Percentiles rank a stretch among this genome's conserved stretches.
phyloP scores from a whole-genome alignment of 768 basidiomycete genomes.

The Porphyrellus cyaneotinctus region DNA sequence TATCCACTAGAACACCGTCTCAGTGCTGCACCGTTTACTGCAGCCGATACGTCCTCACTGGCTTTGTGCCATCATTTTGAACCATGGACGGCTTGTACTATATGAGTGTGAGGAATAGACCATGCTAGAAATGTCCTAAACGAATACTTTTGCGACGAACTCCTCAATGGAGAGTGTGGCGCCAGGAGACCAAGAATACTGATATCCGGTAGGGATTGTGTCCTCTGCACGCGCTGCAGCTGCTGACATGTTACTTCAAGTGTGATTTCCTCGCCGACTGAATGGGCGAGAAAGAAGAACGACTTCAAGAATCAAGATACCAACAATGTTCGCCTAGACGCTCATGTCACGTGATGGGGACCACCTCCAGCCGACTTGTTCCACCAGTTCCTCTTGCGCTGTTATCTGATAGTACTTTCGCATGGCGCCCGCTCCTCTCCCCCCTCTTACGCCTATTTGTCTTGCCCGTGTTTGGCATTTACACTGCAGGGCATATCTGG shows the following conservation, averaged over 20 bases:
- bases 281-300: neutral
- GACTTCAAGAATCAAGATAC: too few relatives aligned
- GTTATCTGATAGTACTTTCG: too few relatives aligned
- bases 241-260: slow-evolving; percentile 9
- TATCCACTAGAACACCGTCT: slow-evolving; percentile 50
- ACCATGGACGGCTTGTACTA: slow-evolving; percentile 78
- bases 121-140: slow-evolving; percentile 9
- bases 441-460: too few relatives aligned
- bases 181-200: slow-evolving; percentile 49
- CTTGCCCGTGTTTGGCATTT: too few relatives aligned
- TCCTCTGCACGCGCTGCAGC: slow-evolving; percentile 35
- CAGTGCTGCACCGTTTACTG: neutral
- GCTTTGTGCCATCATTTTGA: slow-evolving; percentile 71
- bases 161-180: slow-evolving; percentile 44
- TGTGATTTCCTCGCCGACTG: neutral
- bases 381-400: too few relatives aligned
- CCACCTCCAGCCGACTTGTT: too few relatives aligned
- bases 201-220: slow-evolving; percentile 36
- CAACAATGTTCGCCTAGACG: too few relatives aligned
- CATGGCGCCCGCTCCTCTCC: too few relatives aligned
- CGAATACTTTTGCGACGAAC: slow-evolving; percentile 49
- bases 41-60: slow-evolving; percentile 41
- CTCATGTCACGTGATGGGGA: slow-evolving; percentile 10
- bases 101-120: neutral
- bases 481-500: too few relatives aligned